Percentiles rank a stretch among this genome's conserved stretches.
These are phyloP conservation scores for Flueggea neowawraea DNA, from an alignment of 441 rosid genomes.

Conservation along the genomic window DNA sequence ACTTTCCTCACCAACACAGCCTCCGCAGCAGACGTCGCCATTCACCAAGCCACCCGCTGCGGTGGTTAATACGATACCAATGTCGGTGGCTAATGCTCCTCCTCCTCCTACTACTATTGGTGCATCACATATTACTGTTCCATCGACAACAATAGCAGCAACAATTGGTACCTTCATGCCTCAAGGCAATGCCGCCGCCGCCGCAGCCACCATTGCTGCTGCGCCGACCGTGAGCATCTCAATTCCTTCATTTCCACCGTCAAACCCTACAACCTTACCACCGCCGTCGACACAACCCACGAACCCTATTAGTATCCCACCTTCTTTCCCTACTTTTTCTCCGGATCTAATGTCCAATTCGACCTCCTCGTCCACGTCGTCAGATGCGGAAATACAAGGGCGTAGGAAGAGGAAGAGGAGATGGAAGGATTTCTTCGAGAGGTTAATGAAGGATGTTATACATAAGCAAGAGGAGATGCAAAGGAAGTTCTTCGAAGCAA, in stretches of 20 bases:
- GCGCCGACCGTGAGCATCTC: not conserved
- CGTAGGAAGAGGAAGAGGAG: conserved; percentile 46
- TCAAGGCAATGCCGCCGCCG: conserved; percentile 2
- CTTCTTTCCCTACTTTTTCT: conserved; percentile 25
- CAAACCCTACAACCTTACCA: conserved; percentile 14
- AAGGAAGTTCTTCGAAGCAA: conserved; percentile 57
- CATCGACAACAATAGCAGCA: conserved; percentile 26
- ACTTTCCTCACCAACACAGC: conserved; percentile 3
- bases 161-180: not conserved
- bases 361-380: conserved; percentile 60
- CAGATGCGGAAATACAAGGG: conserved; percentile 46
- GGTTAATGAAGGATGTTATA: conserved; percentile 54
- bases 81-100: conserved; percentile 12
- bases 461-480: conserved; percentile 79
- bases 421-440: conserved; percentile 64
- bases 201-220: conserved; percentile 1
- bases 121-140: conserved; percentile 17
- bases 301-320: conserved; percentile 1
- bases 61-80: conserved; percentile 5
- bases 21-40: no score
- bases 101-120: conserved; percentile 1
- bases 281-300: conserved; percentile 3
- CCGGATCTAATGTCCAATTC: conserved; percentile 50
- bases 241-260: conserved; percentile 8
- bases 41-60: conserved; percentile 4